Evolutionary conservation across 2,329 filamentous ascomycete species (phyloP).

Genomic region (Pyrenophora seminiperda): DNA sequence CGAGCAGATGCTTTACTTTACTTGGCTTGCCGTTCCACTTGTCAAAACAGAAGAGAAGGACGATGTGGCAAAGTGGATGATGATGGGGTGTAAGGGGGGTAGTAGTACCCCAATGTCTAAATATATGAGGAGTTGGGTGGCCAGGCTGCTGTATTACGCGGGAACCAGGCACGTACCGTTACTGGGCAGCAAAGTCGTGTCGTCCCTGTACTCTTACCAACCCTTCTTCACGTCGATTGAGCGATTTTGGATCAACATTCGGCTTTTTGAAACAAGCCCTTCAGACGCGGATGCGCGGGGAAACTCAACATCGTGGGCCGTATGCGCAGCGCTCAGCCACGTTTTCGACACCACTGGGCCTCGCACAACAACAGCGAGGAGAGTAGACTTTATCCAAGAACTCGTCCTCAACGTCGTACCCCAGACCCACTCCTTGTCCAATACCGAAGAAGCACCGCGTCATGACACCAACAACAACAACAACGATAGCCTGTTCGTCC

Average conservation of each 20-base stretch:
- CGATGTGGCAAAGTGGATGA: not conserved
- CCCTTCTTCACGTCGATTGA: slow-evolving; percentile 25
- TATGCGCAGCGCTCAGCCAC: slow-evolving; percentile 42
- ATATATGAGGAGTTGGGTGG: slow-evolving; percentile 25
- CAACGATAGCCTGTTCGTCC: not conserved
- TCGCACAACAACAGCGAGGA: slow-evolving; percentile 21
- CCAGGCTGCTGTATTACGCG: slow-evolving; percentile 16
- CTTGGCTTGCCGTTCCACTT: slow-evolving; percentile 37
- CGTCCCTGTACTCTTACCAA: not conserved
- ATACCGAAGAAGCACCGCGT: not conserved
- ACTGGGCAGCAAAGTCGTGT: not conserved
- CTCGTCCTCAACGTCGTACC: slow-evolving; percentile 41
- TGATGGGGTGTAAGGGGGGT: not conserved
- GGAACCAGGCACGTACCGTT: slow-evolving; percentile 10
- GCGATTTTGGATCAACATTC: slow-evolving; percentile 39
- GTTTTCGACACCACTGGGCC: slow-evolving; percentile 36
- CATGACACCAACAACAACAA: too few relatives aligned
- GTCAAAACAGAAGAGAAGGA: slow-evolving; percentile 25
- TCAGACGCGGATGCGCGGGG: slow-evolving; percentile 25
- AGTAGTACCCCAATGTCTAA: slow-evolving; percentile 2
- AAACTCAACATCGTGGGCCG: slow-evolving; percentile 40
- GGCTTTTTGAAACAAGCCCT: slow-evolving; percentile 29
- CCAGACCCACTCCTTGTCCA: slow-evolving; percentile 5
- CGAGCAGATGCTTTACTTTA: slow-evolving; percentile 41
- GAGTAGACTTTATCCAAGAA: slow-evolving; percentile 33